Evolutionary conservation across 1,284 basidiomycete genomes (phyloP).

Genomic region (Cerrena zonata): DNA sequence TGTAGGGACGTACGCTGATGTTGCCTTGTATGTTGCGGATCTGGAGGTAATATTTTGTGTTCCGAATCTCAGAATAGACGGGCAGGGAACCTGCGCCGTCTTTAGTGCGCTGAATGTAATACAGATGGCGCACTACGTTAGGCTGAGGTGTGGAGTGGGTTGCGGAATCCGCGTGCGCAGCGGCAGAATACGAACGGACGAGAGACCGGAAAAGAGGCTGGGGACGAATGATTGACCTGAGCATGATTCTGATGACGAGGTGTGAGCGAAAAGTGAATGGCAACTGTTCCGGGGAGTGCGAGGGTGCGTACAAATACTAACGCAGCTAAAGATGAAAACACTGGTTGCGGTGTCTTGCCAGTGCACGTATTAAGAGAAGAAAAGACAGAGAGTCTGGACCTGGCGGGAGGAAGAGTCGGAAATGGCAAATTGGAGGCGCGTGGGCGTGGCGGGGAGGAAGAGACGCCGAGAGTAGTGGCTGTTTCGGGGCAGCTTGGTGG

Average conservation of each 20-base stretch:
- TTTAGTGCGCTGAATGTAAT: constrained; percentile 56
- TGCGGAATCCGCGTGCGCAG: constrained; percentile 6
- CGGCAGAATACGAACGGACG: constrained; percentile 9
- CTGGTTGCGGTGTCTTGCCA: too few relatives aligned
- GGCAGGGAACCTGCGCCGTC: constrained; percentile 53
- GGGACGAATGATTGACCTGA: constrained; percentile 2
- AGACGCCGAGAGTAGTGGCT: not conserved
- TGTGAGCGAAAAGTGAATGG: not conserved
- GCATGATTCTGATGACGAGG: not conserved
- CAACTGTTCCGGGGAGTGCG: not conserved
- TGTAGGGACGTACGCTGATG: constrained; percentile 30
- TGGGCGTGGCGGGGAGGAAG: not conserved
- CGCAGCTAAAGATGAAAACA: too few relatives aligned
- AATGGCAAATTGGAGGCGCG: not conserved
- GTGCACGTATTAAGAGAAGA: too few relatives aligned
- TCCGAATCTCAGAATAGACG: constrained; percentile 68
- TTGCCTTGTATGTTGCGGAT: constrained; percentile 46
- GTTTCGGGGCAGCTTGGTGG: not conserved
- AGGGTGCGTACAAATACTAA: too few relatives aligned
- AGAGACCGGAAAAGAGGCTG: not conserved
- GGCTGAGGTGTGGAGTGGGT: constrained; percentile 6
- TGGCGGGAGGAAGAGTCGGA: not conserved
- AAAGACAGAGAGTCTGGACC: not conserved
- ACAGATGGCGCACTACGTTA: constrained; percentile 31
- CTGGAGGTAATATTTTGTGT: constrained; percentile 46